phyloP scores from a whole-genome alignment of 2,329 filamentous ascomycete species.

The Zymoseptoria brevis region DNA sequence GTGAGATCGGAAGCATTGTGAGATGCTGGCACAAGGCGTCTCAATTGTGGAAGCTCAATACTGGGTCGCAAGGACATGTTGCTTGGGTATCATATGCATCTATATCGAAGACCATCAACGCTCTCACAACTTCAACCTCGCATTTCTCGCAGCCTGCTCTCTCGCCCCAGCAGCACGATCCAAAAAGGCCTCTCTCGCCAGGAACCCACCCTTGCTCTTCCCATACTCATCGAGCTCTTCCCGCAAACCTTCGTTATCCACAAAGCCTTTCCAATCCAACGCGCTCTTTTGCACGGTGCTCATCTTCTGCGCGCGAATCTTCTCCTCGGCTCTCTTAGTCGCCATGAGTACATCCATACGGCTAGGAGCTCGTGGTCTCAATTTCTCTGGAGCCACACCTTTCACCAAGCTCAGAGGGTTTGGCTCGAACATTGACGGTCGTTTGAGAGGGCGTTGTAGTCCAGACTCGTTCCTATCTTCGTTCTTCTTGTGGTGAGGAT shows the following conservation, averaged over 20 bases:
- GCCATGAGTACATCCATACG: slow-evolving; percentile 26
- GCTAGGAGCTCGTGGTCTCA: slow-evolving; percentile 31
- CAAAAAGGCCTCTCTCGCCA: slow-evolving; percentile 56
- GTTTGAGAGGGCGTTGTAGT: slow-evolving; percentile 35
- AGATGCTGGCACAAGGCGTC: neutral
- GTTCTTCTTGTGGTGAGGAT: slow-evolving; percentile 20
- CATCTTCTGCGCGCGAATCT: slow-evolving; percentile 46
- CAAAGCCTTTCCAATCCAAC: slow-evolving; percentile 57
- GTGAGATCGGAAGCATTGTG: no score
- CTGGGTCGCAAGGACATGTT: neutral
- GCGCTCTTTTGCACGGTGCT: slow-evolving; percentile 60
- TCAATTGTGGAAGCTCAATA: no score
- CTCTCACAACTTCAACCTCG: slow-evolving; percentile 37
- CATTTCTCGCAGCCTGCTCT: slow-evolving; percentile 49
- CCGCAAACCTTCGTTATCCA: slow-evolving; percentile 52
- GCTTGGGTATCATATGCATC: neutral
- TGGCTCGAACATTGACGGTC: slow-evolving; percentile 44
- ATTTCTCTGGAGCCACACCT: slow-evolving; percentile 37
- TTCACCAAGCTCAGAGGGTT: slow-evolving; percentile 43
- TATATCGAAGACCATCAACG: neutral
- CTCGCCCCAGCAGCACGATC: slow-evolving; percentile 47
- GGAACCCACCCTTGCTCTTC: slow-evolving; percentile 54
- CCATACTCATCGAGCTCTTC: slow-evolving; percentile 55
- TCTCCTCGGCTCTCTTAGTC: slow-evolving; percentile 27
- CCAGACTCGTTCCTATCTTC: slow-evolving; percentile 25